Percentiles rank a stretch among this genome's conserved stretches.
These are phyloP conservation scores for Dichomitus squalens DNA, from an alignment of 1,284 basidiomycete genomes.

Conservation along the genomic window DNA sequence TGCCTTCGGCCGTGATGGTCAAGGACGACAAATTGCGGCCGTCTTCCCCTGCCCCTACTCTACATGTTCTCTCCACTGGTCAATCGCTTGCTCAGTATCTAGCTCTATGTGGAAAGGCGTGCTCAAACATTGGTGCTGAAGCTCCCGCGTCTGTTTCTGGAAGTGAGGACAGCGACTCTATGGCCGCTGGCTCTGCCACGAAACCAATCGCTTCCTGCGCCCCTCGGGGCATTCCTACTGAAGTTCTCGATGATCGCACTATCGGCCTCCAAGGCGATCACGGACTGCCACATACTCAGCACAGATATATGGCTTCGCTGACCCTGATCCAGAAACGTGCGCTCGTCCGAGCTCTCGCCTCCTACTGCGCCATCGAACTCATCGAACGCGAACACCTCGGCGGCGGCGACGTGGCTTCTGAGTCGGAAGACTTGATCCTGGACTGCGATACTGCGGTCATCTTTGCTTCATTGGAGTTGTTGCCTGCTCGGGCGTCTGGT, in stretches of 20 bases:
- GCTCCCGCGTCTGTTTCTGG: background rate
- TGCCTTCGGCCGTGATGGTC: background rate
- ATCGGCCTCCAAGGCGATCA: slow-evolving; percentile 43
- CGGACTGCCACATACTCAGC: slow-evolving; percentile 39
- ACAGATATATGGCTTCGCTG: slow-evolving; percentile 70
- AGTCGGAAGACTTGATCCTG: slow-evolving; percentile 47
- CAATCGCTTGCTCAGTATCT: slow-evolving; percentile 25
- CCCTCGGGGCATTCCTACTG: slow-evolving; percentile 35
- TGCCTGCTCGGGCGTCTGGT: slow-evolving; percentile 51
- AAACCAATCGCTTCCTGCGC: background rate
- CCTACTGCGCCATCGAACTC: slow-evolving; percentile 51
- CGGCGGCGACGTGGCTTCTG: background rate
- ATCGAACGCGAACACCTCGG: slow-evolving; percentile 61
- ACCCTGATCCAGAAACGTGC: slow-evolving; percentile 66
- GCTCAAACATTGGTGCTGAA: background rate
- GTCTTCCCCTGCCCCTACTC: background rate
- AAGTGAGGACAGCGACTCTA: background rate
- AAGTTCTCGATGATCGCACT: slow-evolving; percentile 52
- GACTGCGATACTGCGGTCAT: slow-evolving; percentile 60
- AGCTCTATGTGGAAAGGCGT: slow-evolving; percentile 20
- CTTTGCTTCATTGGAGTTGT: slow-evolving; percentile 55
- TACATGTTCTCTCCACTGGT: slow-evolving; percentile 8
- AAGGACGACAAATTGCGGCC: background rate
- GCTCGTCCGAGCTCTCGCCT: slow-evolving; percentile 52
- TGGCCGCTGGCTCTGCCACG: background rate